Base-by-base conservation (phyloP, 768 basidiomycete genomes). In the Boletus coccyginus region DNA sequence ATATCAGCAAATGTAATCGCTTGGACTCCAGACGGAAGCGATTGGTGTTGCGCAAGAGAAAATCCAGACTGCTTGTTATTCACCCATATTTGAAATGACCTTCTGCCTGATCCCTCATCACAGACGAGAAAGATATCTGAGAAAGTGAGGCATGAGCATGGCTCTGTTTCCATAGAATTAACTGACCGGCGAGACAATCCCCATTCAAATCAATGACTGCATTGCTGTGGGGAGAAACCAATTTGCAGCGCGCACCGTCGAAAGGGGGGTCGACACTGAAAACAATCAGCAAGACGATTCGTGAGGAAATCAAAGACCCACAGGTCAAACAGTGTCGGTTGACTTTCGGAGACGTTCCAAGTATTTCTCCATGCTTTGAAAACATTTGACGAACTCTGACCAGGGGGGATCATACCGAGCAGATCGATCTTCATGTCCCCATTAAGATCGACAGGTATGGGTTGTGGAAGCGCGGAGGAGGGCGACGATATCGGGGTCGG, bases 191-290 rank as follows among this genome's bases (percentile, higher is more conserved):
- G 5, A 97, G 78, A 70, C 97, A 98, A 70, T 99, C 97, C 13
- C 97, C 97, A 58, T 98, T 84, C 39, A 99, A 75, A 66, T 99
- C 97, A 6, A 98, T 82, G 17, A 94, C 88, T 0, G 94, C 95
- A 71, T 95, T 97, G 67, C 90, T 94, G 67, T 98, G 97, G 7
- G 96, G 95, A 60, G 87, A 86, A 12, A 91, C 82, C n/a, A 93
- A 70, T 11, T 74, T 79, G 72, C 97, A 99, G 42, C 85, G 84
- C 16, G 77, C 61, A 14, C 82, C 86, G 21, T 77, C 70, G 61
- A 93, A 83, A 16, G 79, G 78, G 2, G 89, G 82, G 44, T 84
- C 77, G 32, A 73, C 70, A 10, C 89, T 92, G 52, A 4, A 43
- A 43, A 48, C 55, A 31, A 32, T 66, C 36, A 66, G 36, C 14